Base-by-base conservation (phyloP, 2,329 filamentous ascomycete species). In the Pleoardoris graminearum region DNA sequence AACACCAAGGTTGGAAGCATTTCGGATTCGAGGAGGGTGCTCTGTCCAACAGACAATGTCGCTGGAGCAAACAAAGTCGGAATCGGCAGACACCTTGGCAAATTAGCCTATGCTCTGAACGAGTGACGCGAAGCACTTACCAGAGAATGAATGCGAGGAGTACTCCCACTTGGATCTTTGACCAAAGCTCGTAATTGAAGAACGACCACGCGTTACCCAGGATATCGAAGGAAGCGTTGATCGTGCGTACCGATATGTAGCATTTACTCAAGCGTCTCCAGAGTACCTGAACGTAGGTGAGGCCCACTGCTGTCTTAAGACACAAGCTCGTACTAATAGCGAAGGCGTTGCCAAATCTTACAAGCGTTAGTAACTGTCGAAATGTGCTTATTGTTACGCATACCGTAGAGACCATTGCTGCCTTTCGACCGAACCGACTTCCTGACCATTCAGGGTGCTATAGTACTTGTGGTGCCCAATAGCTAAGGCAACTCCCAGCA, bases 301-400 rank as follows among this genome's bases (percentile, higher is more conserved):
- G 33, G 4, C 48, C 48, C 3, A 51, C 48, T 7, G 48, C 48
- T 7, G 39, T 46, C 27, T 46, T 51, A 3, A 51, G 39, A 29
- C 27, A 35, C 10, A 35, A 14, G 30, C 30, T 48, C 14, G 44
- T 19, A 10, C 44, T 27, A 4, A 48, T 23, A 25, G 44, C 44
- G 25, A 48, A 35, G 25, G 21, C 21, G 30, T 38, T 36, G 3
- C 44, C 44, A n/a, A 36, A 33, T 35, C 33, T 19, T 25, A 14
- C 16, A 23, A 19, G 11, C 21, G 21, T 45, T 22, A 45, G 30
- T 10, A n/a, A 25, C 17, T 7, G n/a, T 27, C n/a, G 22, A 45
- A 6, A 16, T 45, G n/a, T 30, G 11, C 25, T 7, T 12, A 19
- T 4, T 21, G 14, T 35, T 5, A 14, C 5, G 6, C 16, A 25